phyloP scores from a whole-genome alignment of 139 green algal species.

The Tetratostichococcus sp. region DNA sequence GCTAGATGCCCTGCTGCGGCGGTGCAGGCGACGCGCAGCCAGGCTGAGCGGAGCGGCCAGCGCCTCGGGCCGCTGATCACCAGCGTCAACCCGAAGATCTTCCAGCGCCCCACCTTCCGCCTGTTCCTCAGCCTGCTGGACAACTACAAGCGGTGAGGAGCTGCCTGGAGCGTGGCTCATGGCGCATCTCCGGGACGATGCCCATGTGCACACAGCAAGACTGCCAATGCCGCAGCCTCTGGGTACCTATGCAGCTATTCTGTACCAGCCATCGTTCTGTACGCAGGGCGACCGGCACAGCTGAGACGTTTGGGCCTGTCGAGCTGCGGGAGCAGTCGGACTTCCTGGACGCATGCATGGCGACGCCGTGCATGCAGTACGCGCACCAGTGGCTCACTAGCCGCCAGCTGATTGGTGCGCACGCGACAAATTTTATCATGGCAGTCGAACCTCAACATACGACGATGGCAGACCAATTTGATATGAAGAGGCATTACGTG shows the following conservation, averaged over 20 bases:
- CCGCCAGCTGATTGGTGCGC: neutral
- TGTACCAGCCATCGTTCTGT: neutral
- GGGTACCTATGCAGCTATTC: no score
- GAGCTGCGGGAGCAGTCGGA: slow-evolving; percentile 39
- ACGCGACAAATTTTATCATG: no score
- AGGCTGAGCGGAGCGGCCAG: neutral
- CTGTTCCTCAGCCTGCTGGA: slow-evolving; percentile 61
- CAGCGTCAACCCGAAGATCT: slow-evolving; percentile 31
- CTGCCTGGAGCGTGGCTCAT: no score
- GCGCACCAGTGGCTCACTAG: slow-evolving; percentile 34
- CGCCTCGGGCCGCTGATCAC: slow-evolving; percentile 41
- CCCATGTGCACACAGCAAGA: no score
- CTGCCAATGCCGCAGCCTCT: no score
- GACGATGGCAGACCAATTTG: no score
- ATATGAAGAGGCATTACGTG: no score
- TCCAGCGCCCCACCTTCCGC: slow-evolving; percentile 41
- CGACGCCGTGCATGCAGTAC: slow-evolving; percentile 46
- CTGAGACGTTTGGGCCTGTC: slow-evolving; percentile 16
- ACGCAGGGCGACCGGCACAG: slow-evolving; percentile 28
- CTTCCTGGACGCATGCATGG: slow-evolving; percentile 50
- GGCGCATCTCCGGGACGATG: no score
- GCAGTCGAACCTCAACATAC: no score
- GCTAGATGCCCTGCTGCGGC: no score
- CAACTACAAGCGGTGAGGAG: slow-evolving; percentile 48
- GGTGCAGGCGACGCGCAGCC: neutral